These are phyloP conservation scores for Kwoniella sp. DNA, from an alignment of 768 basidiomycete genomes.

Conservation along the genomic window DNA sequence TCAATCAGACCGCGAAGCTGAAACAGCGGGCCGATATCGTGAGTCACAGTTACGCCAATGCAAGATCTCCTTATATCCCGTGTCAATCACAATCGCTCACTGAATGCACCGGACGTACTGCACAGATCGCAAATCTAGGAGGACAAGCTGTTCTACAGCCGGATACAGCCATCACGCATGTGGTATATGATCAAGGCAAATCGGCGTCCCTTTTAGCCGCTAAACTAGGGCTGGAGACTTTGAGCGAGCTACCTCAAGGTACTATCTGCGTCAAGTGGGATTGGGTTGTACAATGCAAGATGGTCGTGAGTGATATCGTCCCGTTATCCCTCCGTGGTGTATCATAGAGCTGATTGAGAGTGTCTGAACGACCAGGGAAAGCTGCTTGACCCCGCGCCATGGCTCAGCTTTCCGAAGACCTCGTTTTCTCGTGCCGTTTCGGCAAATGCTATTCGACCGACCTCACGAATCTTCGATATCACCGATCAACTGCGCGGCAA, in stretches of 20 bases:
- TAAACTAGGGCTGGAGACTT: constrained; percentile 31
- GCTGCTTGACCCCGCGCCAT: constrained; percentile 29
- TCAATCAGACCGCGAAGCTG: constrained; percentile 26
- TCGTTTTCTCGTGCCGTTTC: constrained; percentile 19
- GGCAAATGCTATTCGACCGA: constrained; percentile 16
- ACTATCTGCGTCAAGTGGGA: constrained; percentile 46
- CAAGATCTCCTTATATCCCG: background rate
- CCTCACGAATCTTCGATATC: constrained; percentile 35
- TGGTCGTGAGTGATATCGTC: constrained; percentile 27
- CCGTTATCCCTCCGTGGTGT: too few species aligned
- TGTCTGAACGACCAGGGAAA: constrained; percentile 30
- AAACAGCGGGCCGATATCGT: constrained; percentile 40
- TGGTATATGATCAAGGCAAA: constrained; percentile 33
- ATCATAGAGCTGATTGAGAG: too few species aligned
- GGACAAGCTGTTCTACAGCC: constrained; percentile 38
- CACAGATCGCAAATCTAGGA: constrained; percentile 37
- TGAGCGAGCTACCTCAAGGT: constrained; percentile 38
- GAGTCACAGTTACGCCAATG: too few species aligned
- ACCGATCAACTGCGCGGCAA: constrained; percentile 29
- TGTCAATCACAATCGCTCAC: background rate
- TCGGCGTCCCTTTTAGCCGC: constrained; percentile 28
- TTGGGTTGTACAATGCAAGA: constrained; percentile 40
- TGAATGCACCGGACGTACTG: background rate
- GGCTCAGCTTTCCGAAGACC: constrained; percentile 37
- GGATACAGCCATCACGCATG: constrained; percentile 47